Evolutionary conservation across 306 rosid genomes (phyloP), one percentile per base, ranked within the genome.

Genomic region (Betula pendula): DNA sequence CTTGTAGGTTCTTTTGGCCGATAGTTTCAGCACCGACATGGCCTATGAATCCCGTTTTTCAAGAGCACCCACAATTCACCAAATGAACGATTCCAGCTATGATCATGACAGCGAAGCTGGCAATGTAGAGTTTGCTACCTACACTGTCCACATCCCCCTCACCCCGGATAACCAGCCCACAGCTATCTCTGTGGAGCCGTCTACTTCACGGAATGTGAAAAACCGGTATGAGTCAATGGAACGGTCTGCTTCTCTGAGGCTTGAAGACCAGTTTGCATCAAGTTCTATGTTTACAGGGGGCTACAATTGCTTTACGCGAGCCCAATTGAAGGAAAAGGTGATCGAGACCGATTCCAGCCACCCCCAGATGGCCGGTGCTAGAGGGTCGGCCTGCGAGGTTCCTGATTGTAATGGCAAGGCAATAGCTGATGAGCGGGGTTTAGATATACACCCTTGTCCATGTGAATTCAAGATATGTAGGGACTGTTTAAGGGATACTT

Each of bases 241-340:
- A 71, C 85, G 92, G 63, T 84, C 92, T 1, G 65, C 84, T 63
- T 91, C 96, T 7, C 65, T 73, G 89, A 81, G 92, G 49, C 85
- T 83, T 6, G 92, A 89, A 81, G 96, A 91, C 40, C 96, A 87
- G 25, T 87, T 82, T 24, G 92, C 90, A 17, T 86, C 92, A 0
- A 84, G 89, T 73, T 87, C 96, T 38, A 6, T 91, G 86, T 91
- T 91, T 45, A 91, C 90, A 0, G 97, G 94, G 0, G 97, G 97
- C 14, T 84, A 84, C 44, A 86, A 89, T 69, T 84, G 85, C 74
- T 72, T 62, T 13, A 91, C 97, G 0, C 81, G 92, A 1, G 88
- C 92, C 11, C 94, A 86, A 10, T 83, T 85, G 85, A 91, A 80
- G 87, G 92, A 84, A 35, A 87, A 84, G 74, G 88, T 91, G 76